Base-by-base conservation (phyloP, 78 protist genomes). In the Andalucia godoyi region DNA sequence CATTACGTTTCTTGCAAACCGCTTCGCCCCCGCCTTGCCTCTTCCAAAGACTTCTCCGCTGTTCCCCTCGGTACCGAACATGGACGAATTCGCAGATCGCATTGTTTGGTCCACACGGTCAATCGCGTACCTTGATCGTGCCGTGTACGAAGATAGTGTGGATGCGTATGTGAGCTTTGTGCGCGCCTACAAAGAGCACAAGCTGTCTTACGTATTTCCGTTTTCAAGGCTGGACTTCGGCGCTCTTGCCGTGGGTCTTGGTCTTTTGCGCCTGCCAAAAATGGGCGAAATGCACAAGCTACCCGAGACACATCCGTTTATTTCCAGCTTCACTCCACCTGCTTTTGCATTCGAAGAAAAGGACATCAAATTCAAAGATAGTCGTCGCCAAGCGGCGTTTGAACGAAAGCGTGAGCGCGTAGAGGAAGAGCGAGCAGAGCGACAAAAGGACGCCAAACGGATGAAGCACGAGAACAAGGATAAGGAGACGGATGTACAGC, bases 181-280 rank as follows among this genome's bases (percentile, higher is more conserved):
- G 43, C 62, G 89, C 37, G 95, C 88, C 36, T 85, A 88, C 66
- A 59, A 77, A 23, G 90, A 84, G 40, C 94, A 88, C 70, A 54
- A 39, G 36, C 65, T 77, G 53, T 34, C 62, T 6, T 86, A 64
- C 71, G 57, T 86, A 53, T 88, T 88, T 39, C 42, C 60, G 30
- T 36, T 80, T 36, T 66, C 52, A 33, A 25, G 51, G 50, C 36
- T 87, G 30, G 70, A 85, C 17, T 18, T 72, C 27, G 62, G 54
- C 52, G 62, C 27, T 30, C 59, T 86, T 17, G 81, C 83, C 6
- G 25, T 38, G 29, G 74, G 81, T 34, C 60, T 25, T 23, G 85
- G 45, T 8, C 77, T 81, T 8, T 21, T 81, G 0, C 12, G 36
- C 25, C 33, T 77, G 15, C 85, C 85, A 21, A n/a, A 46, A 2